These are phyloP conservation scores for Myxozyma vanderwaltii DNA, from an alignment of 805 yeast genomes.

Conservation along the genomic window DNA sequence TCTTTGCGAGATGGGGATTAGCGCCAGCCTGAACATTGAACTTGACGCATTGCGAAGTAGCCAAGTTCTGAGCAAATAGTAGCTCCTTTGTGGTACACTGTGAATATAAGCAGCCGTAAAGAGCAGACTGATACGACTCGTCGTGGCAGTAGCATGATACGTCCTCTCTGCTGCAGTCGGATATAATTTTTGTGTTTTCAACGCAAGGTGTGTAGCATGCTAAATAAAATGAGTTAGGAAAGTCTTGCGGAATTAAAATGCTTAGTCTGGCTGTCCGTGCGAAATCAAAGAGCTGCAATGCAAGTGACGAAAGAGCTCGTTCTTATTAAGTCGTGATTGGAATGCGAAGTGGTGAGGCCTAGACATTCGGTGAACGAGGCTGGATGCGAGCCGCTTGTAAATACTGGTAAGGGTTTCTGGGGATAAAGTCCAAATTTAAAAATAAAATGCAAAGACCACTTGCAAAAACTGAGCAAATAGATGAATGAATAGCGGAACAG, in stretches of 20 bases:
- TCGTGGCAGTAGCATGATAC: constrained; percentile 26
- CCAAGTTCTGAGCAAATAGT: constrained; percentile 32
- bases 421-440: no score
- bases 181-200: constrained; percentile 32
- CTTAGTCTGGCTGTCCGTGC: background rate
- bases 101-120: constrained; percentile 30
- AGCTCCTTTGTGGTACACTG: constrained; percentile 29
- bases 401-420: no score
- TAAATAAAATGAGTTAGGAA: background rate
- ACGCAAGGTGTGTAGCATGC: constrained; percentile 32
- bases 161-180: constrained; percentile 22
- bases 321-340: background rate
- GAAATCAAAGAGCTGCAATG: no score
- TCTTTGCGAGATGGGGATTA: constrained; percentile 32
- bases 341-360: background rate
- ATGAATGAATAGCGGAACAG: no score
- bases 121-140: constrained; percentile 27
- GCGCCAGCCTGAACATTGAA: constrained; percentile 32
- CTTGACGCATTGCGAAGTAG: constrained; percentile 25
- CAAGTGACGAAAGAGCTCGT: background rate
- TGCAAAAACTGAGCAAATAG: no score
- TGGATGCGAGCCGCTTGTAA: background rate
- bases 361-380: no score
- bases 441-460: no score
- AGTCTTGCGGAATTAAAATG: background rate